Conservation (phyloP, 1,139 yeast genomes). For the Arxiozyma heterogenica region DNA sequence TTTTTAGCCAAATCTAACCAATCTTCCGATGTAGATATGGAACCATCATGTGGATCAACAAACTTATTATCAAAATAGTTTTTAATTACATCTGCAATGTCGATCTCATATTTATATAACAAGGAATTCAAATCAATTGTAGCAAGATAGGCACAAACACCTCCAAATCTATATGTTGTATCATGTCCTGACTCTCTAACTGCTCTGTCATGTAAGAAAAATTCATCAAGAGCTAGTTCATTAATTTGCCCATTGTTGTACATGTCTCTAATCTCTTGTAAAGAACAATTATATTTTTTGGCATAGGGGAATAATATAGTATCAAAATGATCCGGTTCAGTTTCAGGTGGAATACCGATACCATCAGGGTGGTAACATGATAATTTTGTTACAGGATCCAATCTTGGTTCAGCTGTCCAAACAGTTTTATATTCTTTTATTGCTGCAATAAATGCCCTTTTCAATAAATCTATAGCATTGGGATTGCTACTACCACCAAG, state of each 20-base stretch:
- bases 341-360: constrained; percentile 89
- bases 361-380: constrained; percentile 92
- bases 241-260: constrained; percentile 59
- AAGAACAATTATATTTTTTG: constrained; percentile 48
- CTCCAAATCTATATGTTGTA: constrained; percentile 84
- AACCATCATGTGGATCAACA: constrained; percentile 31
- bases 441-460: constrained; percentile 64
- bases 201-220: constrained; percentile 87
- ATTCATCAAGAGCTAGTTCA: constrained; percentile 79
- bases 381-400: constrained; percentile 67
- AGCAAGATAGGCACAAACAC: constrained; percentile 80
- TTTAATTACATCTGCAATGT: constrained; percentile 61
- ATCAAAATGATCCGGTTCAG: constrained; percentile 83
- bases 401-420: constrained; percentile 71
- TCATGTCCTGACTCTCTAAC: constrained; percentile 97
- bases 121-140: constrained; percentile 85
- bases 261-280: constrained; percentile 60
- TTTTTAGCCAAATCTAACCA: constrained; percentile 54
- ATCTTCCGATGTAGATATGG: constrained; percentile 40
- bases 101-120: constrained; percentile 82
- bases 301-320: constrained; percentile 63
- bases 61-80: constrained; percentile 47
- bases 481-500: constrained; percentile 38
- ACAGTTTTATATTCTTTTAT: constrained; percentile 77
- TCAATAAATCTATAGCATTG: constrained; percentile 50